Conservation (phyloP, 2,329 filamentous ascomycete species). For the Teratosphaeria pseudoeucalypti region DNA sequence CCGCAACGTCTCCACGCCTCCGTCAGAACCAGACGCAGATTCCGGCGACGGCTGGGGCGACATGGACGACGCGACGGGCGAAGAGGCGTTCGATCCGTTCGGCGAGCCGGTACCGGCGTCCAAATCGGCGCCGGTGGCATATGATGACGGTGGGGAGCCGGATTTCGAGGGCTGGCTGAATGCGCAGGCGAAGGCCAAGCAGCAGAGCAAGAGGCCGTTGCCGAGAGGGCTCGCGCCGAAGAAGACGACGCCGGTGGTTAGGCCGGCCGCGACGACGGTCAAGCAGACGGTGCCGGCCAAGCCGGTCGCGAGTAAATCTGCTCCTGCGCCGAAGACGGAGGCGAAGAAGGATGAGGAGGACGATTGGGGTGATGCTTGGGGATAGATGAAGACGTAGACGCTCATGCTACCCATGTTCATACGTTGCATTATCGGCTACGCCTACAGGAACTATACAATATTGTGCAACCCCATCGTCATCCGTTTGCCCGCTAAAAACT, state of each 20-base stretch:
- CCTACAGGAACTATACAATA: neutral
- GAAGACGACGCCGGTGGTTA: slow-evolving; percentile 24
- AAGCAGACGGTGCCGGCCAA: slow-evolving; percentile 12
- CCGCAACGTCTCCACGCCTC: slow-evolving; percentile 10
- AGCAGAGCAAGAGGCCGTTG: slow-evolving; percentile 51
- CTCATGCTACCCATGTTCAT: neutral
- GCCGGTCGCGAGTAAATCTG: slow-evolving; percentile 4
- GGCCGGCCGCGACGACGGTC: slow-evolving; percentile 14
- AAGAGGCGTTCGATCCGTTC: slow-evolving; percentile 39
- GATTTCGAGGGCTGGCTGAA: slow-evolving; percentile 95
- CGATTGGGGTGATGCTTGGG: slow-evolving; percentile 32
- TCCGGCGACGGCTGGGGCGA: slow-evolving; percentile 60
- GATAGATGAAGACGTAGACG: slow-evolving; percentile 5
- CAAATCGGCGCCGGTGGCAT: slow-evolving; percentile 36
- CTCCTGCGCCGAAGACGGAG: slow-evolving; percentile 9
- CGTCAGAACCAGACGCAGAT: slow-evolving; percentile 36
- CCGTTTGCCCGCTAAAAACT: neutral
- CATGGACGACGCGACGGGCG: slow-evolving; percentile 37
- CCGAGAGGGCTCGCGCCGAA: slow-evolving; percentile 74
- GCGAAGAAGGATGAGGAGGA: slow-evolving; percentile 27
- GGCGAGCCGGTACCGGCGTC: slow-evolving; percentile 26
- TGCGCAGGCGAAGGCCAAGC: slow-evolving; percentile 70
- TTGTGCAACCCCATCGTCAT: neutral
- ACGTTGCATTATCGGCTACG: neutral
- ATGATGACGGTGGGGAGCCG: slow-evolving; percentile 77